These are phyloP conservation scores for Pochonia chlamydosporia DNA, from an alignment of 2,329 filamentous ascomycete genomes.

Conservation along the genomic window DNA sequence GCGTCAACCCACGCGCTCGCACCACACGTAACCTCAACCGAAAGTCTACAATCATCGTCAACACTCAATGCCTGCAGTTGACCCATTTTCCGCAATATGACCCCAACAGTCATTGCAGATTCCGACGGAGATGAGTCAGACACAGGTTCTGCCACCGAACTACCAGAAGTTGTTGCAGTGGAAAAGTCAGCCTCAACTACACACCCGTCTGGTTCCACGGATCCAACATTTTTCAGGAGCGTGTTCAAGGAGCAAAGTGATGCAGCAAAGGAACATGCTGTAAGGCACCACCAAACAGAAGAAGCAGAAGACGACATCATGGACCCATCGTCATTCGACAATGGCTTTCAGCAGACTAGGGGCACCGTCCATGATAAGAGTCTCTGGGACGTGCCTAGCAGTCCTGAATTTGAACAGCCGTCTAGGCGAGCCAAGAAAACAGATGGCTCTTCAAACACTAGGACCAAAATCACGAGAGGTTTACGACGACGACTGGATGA, in stretches of 20 bases:
- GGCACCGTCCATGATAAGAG: slow-evolving; percentile 18
- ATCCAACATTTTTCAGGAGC: slow-evolving; percentile 40
- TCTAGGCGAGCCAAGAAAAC: slow-evolving; percentile 3
- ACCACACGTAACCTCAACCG: too few relatives aligned
- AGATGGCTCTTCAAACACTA: slow-evolving; percentile 1
- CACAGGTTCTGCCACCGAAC: background rate
- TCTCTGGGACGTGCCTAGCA: slow-evolving; percentile 40
- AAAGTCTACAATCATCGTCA: too few relatives aligned
- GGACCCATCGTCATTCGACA: slow-evolving; percentile 8
- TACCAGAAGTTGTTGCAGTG: background rate
- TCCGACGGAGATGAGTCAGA: slow-evolving; percentile 29
- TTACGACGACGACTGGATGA: slow-evolving; percentile 10
- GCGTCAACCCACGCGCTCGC: slow-evolving; percentile 1
- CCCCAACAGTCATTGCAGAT: slow-evolving; percentile 27
- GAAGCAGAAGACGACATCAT: background rate
- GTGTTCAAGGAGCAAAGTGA: slow-evolving; percentile 41
- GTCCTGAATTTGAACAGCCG: slow-evolving; percentile 22
- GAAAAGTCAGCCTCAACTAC: slow-evolving; percentile 17
- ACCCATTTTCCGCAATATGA: slow-evolving; percentile 11
- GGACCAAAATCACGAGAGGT: slow-evolving; percentile 14
- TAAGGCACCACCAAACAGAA: background rate
- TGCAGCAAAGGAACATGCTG: slow-evolving; percentile 18
- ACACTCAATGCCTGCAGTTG: background rate
- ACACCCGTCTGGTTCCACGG: slow-evolving; percentile 35
- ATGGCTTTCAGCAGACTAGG: slow-evolving; percentile 5